Conservation (phyloP, 495 filamentous ascomycete species). For the Aspergillus campestris region DNA sequence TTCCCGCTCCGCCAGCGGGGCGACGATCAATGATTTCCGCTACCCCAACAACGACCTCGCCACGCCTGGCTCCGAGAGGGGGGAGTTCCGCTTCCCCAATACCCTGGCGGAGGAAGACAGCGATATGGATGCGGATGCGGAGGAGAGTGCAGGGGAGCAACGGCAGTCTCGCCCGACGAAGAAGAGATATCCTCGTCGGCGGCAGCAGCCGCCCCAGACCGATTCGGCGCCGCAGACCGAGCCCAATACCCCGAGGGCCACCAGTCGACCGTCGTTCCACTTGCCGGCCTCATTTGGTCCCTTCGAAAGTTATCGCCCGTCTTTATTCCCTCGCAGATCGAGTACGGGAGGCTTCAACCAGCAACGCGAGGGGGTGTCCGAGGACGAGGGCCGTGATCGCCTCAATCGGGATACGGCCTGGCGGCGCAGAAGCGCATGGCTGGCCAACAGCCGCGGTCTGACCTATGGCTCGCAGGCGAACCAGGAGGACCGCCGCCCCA, state of each 20-base stretch:
- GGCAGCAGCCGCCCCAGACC: slow-evolving; percentile 42
- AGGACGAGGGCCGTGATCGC: slow-evolving; percentile 79
- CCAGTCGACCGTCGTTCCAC: slow-evolving; percentile 35
- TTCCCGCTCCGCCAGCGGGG: slow-evolving; percentile 34
- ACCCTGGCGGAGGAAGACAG: slow-evolving; percentile 54
- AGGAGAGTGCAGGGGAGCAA: slow-evolving; percentile 51
- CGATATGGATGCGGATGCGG: slow-evolving; percentile 70
- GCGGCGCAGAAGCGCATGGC: slow-evolving; percentile 46
- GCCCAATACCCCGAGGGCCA: slow-evolving; percentile 51
- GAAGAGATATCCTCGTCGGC: slow-evolving; percentile 38
- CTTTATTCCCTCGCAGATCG: slow-evolving; percentile 55
- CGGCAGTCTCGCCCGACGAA: slow-evolving; percentile 23
- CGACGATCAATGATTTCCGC: slow-evolving; percentile 26
- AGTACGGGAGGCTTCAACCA: slow-evolving; percentile 63
- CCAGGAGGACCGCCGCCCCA: slow-evolving; percentile 52
- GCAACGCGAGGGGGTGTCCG: slow-evolving; percentile 66
- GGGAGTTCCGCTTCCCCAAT: slow-evolving; percentile 45
- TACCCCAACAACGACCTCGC: slow-evolving; percentile 18
- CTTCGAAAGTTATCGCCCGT: slow-evolving; percentile 39
- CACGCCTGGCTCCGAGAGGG: slow-evolving; percentile 39
- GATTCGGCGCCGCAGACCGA: slow-evolving; percentile 48
- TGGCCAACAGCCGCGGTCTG: slow-evolving; percentile 47
- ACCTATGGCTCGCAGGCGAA: slow-evolving; percentile 35
- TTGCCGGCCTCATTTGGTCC: slow-evolving; percentile 40
- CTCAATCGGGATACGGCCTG: slow-evolving; percentile 51